Base-by-base conservation (phyloP, 1,284 basidiomycete genomes). In the Heterobasidion irregulare region DNA sequence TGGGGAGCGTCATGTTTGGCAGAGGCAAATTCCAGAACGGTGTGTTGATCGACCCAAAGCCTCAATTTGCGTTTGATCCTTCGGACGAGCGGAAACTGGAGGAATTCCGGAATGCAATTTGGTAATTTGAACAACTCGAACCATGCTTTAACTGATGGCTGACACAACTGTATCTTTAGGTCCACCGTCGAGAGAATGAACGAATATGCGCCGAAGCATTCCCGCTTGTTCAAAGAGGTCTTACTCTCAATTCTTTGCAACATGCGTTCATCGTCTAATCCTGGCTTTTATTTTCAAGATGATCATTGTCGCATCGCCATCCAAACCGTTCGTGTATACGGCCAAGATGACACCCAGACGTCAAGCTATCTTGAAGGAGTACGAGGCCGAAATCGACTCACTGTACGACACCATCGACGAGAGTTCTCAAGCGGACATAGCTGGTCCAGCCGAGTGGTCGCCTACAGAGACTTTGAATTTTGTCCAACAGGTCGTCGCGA, bases 211-310 rank as follows among this genome's bases (percentile, higher is more conserved):
- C 70, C 70, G 5, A 64, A 68, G 48, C 69, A 71, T 55, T 72
- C 70, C 0, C 59, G 70, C 13, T 47, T 71, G 9, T 70, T 71
- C 63, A 71, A 71, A 55, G 70, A 71, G 62, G 70, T 65, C 6
- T 7, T 61, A 58, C n/a, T 6, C 13, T 50, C 33, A 8, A 41
- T 32, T 16, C 15, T n/a, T n/a, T 48, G 26, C 4, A 8, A 47
- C 44, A 26, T 19, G 26, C 26, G 26, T 5, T 5, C 16, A n/a
- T 34, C 26, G 36, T 4, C 6, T 47, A 3, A 19, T 12, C 41
- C 41, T 33, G 26, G 26, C 26, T 26, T 26, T 26, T 26, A 26
- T 26, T 26, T 6, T 26, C 26, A 26, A 72, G 71, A 71, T 72
- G 71, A 68, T 72, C 47, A 35, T 70, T 6, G 65, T 72, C 2